Percentiles rank a stretch among this genome's conserved stretches.
Conservation (phyloP, 352 stramenopile species). For the Paralagenidium karlingii region DNA sequence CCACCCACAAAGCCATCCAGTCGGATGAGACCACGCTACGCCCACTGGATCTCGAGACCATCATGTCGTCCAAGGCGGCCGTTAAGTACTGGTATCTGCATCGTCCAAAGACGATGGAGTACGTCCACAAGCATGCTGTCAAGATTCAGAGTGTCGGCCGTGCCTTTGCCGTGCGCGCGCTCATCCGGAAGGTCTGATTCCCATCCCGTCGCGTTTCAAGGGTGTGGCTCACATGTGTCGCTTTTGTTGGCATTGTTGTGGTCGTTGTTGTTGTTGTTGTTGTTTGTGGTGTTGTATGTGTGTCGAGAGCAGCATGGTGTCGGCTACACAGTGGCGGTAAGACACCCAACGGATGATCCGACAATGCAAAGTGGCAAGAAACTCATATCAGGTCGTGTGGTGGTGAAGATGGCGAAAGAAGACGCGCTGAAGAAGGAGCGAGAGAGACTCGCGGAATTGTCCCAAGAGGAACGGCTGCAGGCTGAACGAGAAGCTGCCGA, state of each 20-base stretch:
- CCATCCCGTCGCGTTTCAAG: background rate
- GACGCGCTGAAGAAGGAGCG: constrained; percentile 10
- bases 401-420: constrained; percentile 7
- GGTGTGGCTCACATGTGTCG: no score
- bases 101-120: constrained; percentile 10
- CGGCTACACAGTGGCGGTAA: constrained; percentile 7
- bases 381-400: no score
- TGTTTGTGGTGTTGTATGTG: no score
- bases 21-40: constrained; percentile 6
- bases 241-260: no score
- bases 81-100: constrained; percentile 14
- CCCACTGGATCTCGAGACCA: constrained; percentile 10
- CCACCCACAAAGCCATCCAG: constrained; percentile 7
- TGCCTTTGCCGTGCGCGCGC: constrained; percentile 7
- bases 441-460: constrained; percentile 5
- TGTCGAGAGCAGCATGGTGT: constrained; percentile 7
- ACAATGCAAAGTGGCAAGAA: no score
- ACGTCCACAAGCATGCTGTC: constrained; percentile 8
- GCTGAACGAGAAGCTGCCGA: constrained; percentile 4
- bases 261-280: no score
- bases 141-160: constrained; percentile 8
- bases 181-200: constrained; percentile 9
- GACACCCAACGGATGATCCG: no score
- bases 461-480: constrained; percentile 2
- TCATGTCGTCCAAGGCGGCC: constrained; percentile 8